Evolutionary conservation across 1,284 basidiomycete genomes (phyloP).

Genomic region (Ceratobasidium sp.): DNA sequence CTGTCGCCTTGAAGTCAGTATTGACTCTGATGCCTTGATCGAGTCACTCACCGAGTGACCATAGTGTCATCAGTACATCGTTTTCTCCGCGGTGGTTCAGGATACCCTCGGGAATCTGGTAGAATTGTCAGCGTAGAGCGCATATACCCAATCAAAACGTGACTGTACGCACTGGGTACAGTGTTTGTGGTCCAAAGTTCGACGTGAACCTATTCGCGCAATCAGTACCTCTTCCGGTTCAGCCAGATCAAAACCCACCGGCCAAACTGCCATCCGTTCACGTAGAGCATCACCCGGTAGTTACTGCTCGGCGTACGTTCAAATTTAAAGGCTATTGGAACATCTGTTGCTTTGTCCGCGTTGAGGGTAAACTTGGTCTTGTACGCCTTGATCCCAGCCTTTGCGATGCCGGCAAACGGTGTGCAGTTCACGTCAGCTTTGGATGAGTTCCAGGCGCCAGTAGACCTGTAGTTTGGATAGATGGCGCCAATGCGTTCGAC

Average conservation of each 20-base stretch:
- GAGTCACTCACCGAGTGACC: constrained; percentile 52
- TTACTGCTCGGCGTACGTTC: constrained; percentile 13
- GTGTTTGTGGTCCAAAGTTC: constrained; percentile 24
- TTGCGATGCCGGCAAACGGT: constrained; percentile 12
- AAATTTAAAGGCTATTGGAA: constrained; percentile 21
- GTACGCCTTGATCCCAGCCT: constrained; percentile 31
- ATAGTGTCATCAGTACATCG: constrained; percentile 53
- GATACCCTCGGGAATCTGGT: constrained; percentile 55
- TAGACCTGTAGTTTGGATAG: constrained; percentile 19
- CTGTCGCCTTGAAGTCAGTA: constrained; percentile 45
- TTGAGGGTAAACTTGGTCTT: constrained; percentile 32
- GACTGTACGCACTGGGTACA: constrained; percentile 10
- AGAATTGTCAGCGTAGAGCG: constrained; percentile 44
- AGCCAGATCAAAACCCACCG: neutral
- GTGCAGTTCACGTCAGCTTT: constrained; percentile 23
- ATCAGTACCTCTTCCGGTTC: neutral
- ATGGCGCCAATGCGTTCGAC: constrained; percentile 30
- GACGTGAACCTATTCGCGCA: neutral
- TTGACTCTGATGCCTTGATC: no score
- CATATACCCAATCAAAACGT: constrained; percentile 48
- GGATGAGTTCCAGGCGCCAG: constrained; percentile 26
- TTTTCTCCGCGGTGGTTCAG: constrained; percentile 54
- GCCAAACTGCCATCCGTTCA: constrained; percentile 34
- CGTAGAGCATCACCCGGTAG: constrained; percentile 35
- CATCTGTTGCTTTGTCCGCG: constrained; percentile 20